A percentile compares a stretch with the other conserved stretches of the same genome.
Evolutionary conservation across 495 filamentous ascomycete genomes (phyloP).

Genomic region (Aspergillus cavernicola): DNA sequence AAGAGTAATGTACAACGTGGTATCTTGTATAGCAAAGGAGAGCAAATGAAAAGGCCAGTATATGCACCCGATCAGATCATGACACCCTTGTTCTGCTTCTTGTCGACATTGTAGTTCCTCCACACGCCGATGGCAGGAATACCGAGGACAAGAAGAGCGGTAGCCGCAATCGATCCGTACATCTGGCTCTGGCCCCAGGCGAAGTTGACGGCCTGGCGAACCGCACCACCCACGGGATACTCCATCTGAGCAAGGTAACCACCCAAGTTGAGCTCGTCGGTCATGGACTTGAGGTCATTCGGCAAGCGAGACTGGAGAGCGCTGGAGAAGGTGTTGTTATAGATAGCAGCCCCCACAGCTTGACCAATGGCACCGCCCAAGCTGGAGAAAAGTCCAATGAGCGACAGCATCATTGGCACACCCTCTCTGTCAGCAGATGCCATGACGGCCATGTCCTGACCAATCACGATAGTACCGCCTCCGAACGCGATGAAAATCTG

Average conservation of each 20-base stretch:
- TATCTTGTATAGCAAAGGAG: no score
- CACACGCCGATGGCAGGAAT: slow-evolving; percentile 39
- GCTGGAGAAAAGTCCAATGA: slow-evolving; percentile 61
- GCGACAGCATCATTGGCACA: slow-evolving; percentile 66
- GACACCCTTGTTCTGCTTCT: slow-evolving; percentile 46
- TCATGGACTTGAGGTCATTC: slow-evolving; percentile 41
- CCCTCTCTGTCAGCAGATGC: slow-evolving; percentile 58
- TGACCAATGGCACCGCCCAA: slow-evolving; percentile 69
- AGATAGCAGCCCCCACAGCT: slow-evolving; percentile 65
- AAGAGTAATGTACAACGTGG: no score
- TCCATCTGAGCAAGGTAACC: slow-evolving; percentile 47
- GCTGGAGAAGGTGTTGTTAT: slow-evolving; percentile 59
- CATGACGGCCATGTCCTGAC: slow-evolving; percentile 72
- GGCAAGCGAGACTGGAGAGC: slow-evolving; percentile 43
- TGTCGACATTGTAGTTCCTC: slow-evolving; percentile 44
- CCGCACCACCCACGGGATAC: slow-evolving; percentile 50
- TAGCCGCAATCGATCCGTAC: slow-evolving; percentile 55
- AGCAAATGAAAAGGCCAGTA: no score
- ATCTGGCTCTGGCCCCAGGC: slow-evolving; percentile 61
- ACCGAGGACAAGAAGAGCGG: slow-evolving; percentile 32
- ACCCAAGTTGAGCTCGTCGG: slow-evolving; percentile 42
- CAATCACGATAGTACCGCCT: slow-evolving; percentile 63
- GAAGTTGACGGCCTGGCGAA: slow-evolving; percentile 51
- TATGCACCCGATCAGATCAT: slow-evolving; percentile 27
- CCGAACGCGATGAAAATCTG: slow-evolving; percentile 76